Evolutionary conservation across 768 basidiomycete genomes (phyloP).

Genomic region (Kwoniella bestiolae): DNA sequence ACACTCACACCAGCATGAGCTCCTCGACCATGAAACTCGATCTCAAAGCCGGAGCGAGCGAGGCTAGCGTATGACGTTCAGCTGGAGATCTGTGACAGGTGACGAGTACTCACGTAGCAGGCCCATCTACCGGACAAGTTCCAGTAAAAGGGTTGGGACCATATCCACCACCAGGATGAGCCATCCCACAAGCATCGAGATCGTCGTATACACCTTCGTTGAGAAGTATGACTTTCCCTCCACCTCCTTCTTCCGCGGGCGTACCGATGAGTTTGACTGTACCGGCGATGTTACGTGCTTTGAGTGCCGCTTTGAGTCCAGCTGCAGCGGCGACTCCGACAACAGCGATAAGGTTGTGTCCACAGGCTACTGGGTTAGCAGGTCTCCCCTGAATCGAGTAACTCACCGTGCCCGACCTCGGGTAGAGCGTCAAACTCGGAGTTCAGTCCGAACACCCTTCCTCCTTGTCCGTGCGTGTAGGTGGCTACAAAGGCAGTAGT

Average conservation of each 20-base stretch:
- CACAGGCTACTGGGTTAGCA: too few relatives aligned
- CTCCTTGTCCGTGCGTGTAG: conserved; percentile 29
- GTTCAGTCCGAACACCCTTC: conserved; percentile 33
- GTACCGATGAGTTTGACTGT: conserved; percentile 41
- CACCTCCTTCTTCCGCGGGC: conserved; percentile 49
- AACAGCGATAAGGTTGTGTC: conserved; percentile 47
- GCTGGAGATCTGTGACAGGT: not conserved
- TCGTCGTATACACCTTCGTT: conserved; percentile 39
- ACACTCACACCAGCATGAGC: conserved; percentile 50
- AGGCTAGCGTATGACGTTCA: not conserved
- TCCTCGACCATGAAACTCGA: conserved; percentile 38
- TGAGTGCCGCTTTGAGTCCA: conserved; percentile 35
- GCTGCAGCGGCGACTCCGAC: conserved; percentile 38
- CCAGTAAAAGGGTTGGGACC: conserved; percentile 29
- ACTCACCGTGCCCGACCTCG: conserved; percentile 36
- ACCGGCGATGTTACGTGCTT: conserved; percentile 33
- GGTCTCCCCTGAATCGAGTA: too few relatives aligned
- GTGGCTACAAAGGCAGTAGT: conserved; percentile 41
- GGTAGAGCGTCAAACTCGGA: conserved; percentile 45
- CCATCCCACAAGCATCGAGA: conserved; percentile 48
- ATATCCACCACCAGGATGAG: conserved; percentile 42
- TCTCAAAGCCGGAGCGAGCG: conserved; percentile 41
- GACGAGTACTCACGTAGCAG: conserved; percentile 25
- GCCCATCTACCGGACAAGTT: conserved; percentile 28
- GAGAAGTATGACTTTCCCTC: conserved; percentile 41